A percentile compares a stretch with the other conserved stretches of the same genome.
These are phyloP conservation scores for Verticillium zaregamsianum DNA, from an alignment of 2,329 filamentous ascomycete species.

Conservation along the genomic window DNA sequence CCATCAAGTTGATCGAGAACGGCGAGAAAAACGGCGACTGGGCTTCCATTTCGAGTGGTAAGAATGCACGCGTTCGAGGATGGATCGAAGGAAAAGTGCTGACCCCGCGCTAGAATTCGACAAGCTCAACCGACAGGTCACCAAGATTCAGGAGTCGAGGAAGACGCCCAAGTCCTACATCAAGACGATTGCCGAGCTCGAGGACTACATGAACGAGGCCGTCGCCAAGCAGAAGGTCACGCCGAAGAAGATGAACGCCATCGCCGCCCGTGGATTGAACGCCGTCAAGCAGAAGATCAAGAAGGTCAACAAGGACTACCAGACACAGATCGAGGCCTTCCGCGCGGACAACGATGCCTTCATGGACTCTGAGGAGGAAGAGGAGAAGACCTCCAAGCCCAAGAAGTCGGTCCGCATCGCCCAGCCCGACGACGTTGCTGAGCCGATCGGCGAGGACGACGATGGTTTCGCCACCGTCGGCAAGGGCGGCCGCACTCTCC, in stretches of 20 bases:
- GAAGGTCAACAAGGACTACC: slow-evolving; percentile 97
- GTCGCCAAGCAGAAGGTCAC: slow-evolving; percentile 94
- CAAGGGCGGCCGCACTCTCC: slow-evolving; percentile 80
- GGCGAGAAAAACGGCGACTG: slow-evolving; percentile 97
- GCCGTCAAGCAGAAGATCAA: slow-evolving; percentile 97
- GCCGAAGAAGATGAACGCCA: slow-evolving; percentile 98
- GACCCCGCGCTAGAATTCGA: slow-evolving; percentile 67
- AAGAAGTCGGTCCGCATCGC: slow-evolving; percentile 45
- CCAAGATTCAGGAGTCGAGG: slow-evolving; percentile 72
- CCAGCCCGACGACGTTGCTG: slow-evolving; percentile 44
- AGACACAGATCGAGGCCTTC: slow-evolving; percentile 82
- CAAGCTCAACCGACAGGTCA: slow-evolving; percentile 83
- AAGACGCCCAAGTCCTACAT: slow-evolving; percentile 88
- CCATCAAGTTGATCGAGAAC: slow-evolving; percentile 90
- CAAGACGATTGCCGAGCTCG: slow-evolving; percentile 86
- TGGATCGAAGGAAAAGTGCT: not conserved
- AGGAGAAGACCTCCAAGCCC: slow-evolving; percentile 52
- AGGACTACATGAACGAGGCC: slow-evolving; percentile 91
- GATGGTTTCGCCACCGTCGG: slow-evolving; percentile 88
- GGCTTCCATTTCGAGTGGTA: slow-evolving; percentile 86
- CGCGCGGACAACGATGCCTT: slow-evolving; percentile 79
- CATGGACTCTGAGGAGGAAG: slow-evolving; percentile 81
- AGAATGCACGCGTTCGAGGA: slow-evolving; percentile 23
- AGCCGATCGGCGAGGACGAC: slow-evolving; percentile 56
- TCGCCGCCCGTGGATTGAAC: slow-evolving; percentile 89